phyloP scores from a whole-genome alignment of 352 stramenopile species.

The Pythium rishiriense region DNA sequence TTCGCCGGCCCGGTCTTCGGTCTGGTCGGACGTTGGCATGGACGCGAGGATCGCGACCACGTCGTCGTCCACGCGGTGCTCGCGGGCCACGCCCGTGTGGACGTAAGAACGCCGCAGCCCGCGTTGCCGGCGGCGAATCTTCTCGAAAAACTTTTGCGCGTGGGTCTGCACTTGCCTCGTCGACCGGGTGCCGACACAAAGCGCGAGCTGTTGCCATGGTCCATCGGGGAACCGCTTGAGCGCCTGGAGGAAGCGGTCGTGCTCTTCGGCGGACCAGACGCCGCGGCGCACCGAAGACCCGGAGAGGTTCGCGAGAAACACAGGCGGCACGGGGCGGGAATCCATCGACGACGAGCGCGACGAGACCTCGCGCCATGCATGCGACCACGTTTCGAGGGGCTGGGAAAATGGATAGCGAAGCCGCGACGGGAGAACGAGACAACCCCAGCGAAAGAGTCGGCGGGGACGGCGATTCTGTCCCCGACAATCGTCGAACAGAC shows the following conservation, averaged over 20 bases:
- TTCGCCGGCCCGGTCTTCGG: background rate
- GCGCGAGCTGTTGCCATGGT: slow-evolving; percentile 24
- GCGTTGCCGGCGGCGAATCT: slow-evolving; percentile 25
- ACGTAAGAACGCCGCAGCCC: slow-evolving; percentile 19
- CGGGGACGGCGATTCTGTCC: no score
- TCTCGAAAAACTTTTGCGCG: slow-evolving; percentile 32
- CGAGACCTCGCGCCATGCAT: background rate
- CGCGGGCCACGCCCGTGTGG: slow-evolving; percentile 2
- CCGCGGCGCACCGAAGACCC: slow-evolving; percentile 6
- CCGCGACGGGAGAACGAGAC: no score
- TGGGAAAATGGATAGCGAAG: no score
- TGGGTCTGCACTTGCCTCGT: slow-evolving; percentile 30
- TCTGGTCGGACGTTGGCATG: background rate
- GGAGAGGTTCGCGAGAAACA: slow-evolving; percentile 10
- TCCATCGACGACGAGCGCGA: slow-evolving; percentile 8
- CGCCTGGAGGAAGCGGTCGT: slow-evolving; percentile 33
- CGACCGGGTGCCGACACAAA: slow-evolving; percentile 26
- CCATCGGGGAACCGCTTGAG: slow-evolving; percentile 30
- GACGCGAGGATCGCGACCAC: slow-evolving; percentile 21
- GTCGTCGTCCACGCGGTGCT: slow-evolving; percentile 30
- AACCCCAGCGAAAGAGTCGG: no score
- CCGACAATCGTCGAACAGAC: no score
- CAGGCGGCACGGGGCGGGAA: slow-evolving; percentile 13
- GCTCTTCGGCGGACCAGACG: slow-evolving; percentile 31
- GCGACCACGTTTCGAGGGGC: background rate